These are phyloP conservation scores for Septoria petroselini DNA, from an alignment of 2,329 filamentous ascomycete genomes.

Conservation along the genomic window DNA sequence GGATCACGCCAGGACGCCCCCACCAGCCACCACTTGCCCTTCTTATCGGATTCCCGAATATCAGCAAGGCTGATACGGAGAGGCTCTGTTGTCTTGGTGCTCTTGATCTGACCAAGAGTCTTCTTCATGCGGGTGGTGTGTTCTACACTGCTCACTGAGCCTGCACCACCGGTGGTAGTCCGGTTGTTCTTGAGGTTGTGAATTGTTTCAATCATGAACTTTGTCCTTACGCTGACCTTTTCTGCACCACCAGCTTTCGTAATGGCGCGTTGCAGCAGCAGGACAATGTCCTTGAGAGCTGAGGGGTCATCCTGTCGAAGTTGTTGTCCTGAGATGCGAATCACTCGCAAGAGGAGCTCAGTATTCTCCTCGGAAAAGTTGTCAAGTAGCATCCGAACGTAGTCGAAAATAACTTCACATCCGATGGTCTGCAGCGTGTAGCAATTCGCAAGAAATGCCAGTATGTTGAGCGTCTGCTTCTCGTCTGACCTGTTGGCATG, in stretches of 20 bases:
- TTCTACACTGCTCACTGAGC: conserved; percentile 71
- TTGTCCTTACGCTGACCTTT: conserved; percentile 79
- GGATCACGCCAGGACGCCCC: conserved; percentile 78
- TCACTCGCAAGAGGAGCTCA: conserved; percentile 79
- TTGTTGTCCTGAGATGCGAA: conserved; percentile 75
- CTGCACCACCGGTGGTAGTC: conserved; percentile 69
- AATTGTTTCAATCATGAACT: conserved; percentile 97
- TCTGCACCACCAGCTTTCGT: conserved; percentile 60
- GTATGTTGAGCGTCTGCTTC: conserved; percentile 71
- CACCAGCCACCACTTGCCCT: conserved; percentile 97
- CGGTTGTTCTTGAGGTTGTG: conserved; percentile 93
- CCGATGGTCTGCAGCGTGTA: conserved; percentile 90
- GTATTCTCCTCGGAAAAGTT: conserved; percentile 81
- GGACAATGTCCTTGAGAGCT: conserved; percentile 82
- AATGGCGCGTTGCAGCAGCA: conserved; percentile 70
- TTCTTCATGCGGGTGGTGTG: conserved; percentile 89
- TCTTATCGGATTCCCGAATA: conserved; percentile 76
- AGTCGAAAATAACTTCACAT: conserved; percentile 83
- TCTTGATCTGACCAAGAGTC: conserved; percentile 72
- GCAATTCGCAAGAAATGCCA: conserved; percentile 78
- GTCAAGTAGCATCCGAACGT: conserved; percentile 71
- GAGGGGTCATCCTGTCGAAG: conserved; percentile 85
- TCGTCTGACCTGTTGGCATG: conserved; percentile 38
- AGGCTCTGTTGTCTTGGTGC: conserved; percentile 68
- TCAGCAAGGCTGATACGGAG: conserved; percentile 78